A percentile compares a stretch with the other conserved stretches of the same genome.
Evolutionary conservation across 176 grass and related monocot species (phyloP).

Genomic region (Hsuehochloa calcarea): DNA sequence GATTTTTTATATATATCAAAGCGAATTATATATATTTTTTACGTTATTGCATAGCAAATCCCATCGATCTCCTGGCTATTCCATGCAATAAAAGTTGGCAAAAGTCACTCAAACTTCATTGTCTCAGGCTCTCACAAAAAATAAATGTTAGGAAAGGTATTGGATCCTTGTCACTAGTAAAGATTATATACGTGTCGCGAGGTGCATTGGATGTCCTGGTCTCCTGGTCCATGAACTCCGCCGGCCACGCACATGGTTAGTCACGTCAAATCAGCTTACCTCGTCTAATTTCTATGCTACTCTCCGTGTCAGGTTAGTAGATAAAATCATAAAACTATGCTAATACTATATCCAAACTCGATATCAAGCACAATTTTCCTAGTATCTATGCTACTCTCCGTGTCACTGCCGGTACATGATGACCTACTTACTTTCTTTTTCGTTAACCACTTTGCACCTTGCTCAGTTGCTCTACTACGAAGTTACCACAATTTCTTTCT

Average conservation of each 20-base stretch:
- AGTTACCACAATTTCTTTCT: neutral
- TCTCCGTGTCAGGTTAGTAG: neutral
- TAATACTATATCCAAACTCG: too few species aligned
- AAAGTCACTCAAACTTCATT: neutral
- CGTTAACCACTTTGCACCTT: neutral
- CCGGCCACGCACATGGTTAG: constrained; percentile 31
- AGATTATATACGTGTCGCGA: neutral
- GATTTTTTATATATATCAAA: neutral
- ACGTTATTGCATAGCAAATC: neutral
- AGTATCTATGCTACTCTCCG: neutral
- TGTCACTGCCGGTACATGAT: neutral
- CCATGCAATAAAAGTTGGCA: neutral
- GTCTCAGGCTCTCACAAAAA: neutral
- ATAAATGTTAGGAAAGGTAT: neutral
- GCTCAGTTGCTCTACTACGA: neutral
- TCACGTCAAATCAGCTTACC: neutral
- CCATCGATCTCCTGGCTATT: neutral
- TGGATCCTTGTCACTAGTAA: neutral
- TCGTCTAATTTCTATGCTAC: neutral
- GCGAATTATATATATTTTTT: neutral
- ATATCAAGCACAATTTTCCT: neutral
- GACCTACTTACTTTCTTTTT: neutral
- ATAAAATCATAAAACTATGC: neutral
- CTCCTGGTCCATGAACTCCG: neutral
- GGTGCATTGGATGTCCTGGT: neutral